These are phyloP conservation scores for Trifolium subterraneum DNA, from an alignment of 306 rosid genomes.

Conservation along the genomic window DNA sequence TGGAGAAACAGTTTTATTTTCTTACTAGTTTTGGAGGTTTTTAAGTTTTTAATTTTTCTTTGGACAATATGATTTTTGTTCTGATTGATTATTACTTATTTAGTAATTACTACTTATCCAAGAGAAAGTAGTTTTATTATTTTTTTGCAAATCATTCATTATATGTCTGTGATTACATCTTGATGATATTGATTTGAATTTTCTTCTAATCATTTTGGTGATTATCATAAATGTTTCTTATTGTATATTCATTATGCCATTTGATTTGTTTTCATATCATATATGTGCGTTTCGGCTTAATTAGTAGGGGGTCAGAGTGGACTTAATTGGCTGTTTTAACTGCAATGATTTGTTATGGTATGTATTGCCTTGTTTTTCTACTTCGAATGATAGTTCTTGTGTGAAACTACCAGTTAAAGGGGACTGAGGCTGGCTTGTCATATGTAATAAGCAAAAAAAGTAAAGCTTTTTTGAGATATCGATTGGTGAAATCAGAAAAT, in stretches of 20 bases:
- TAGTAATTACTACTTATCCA: neutral
- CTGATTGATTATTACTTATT: neutral
- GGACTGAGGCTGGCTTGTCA: conserved; percentile 5
- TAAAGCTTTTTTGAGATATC: too few relatives aligned
- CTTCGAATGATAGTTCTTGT: conserved; percentile 11
- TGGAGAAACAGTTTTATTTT: too few relatives aligned
- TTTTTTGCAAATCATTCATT: neutral
- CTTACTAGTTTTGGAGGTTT: conserved; percentile 32
- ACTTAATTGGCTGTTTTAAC: conserved; percentile 1
- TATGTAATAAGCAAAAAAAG: too few relatives aligned
- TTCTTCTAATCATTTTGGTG: conserved; percentile 23
- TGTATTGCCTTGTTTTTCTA: conserved; percentile 24
- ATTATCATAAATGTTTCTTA: neutral
- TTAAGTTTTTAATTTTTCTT: conserved; percentile 7
- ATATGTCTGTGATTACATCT: conserved; percentile 8
- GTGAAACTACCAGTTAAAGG: conserved; percentile 23
- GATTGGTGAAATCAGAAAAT: too few relatives aligned
- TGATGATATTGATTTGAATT: conserved; percentile 31
- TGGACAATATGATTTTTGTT: conserved; percentile 28
- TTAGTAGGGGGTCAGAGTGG: neutral
- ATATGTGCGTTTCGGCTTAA: conserved; percentile 24
- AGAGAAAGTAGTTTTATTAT: neutral
- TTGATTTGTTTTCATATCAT: conserved; percentile 7
- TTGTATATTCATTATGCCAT: conserved; percentile 11
- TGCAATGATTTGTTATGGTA: conserved; percentile 62